These are phyloP conservation scores for Tylopilus balloui DNA, from an alignment of 768 basidiomycete genomes.

Conservation along the genomic window DNA sequence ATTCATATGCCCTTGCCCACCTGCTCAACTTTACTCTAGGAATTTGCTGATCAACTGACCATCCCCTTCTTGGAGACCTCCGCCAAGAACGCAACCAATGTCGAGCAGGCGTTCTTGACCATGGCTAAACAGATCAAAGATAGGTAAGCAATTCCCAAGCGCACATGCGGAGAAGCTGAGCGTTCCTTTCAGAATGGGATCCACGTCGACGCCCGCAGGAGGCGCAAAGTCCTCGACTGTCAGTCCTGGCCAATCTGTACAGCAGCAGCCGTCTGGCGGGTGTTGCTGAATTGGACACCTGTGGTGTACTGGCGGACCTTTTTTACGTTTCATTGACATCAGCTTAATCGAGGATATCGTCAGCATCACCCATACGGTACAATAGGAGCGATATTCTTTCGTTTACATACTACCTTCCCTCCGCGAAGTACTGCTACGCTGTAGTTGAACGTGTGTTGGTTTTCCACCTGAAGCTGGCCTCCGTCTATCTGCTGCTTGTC, in stretches of 20 bases:
- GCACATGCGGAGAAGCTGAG: neutral
- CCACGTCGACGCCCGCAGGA: slow-evolving; percentile 68
- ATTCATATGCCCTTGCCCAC: neutral
- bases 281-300: slow-evolving; percentile 62
- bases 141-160: slow-evolving; percentile 46
- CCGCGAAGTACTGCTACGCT: slow-evolving; percentile 20
- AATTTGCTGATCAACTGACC: slow-evolving; percentile 91
- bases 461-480: slow-evolving; percentile 24
- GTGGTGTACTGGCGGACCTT: slow-evolving; percentile 15
- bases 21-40: slow-evolving; percentile 40
- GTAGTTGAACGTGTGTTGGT: slow-evolving; percentile 26
- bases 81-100: slow-evolving; percentile 98
- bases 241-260: slow-evolving; percentile 79
- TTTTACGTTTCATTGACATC: slow-evolving; percentile 15
- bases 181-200: slow-evolving; percentile 63
- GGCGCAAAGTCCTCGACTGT: slow-evolving; percentile 80
- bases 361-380: slow-evolving; percentile 28
- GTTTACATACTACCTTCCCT: slow-evolving; percentile 32
- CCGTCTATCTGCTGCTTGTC: slow-evolving; percentile 23
- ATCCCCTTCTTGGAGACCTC: slow-evolving; percentile 98
- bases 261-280: slow-evolving; percentile 64
- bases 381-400: slow-evolving; percentile 31
- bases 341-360: slow-evolving; percentile 23
- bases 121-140: slow-evolving; percentile 97
- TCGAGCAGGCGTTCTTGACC: slow-evolving; percentile 98